These are phyloP conservation scores for Irpex sp. DNA, from an alignment of 1,284 basidiomycete species.

Conservation along the genomic window DNA sequence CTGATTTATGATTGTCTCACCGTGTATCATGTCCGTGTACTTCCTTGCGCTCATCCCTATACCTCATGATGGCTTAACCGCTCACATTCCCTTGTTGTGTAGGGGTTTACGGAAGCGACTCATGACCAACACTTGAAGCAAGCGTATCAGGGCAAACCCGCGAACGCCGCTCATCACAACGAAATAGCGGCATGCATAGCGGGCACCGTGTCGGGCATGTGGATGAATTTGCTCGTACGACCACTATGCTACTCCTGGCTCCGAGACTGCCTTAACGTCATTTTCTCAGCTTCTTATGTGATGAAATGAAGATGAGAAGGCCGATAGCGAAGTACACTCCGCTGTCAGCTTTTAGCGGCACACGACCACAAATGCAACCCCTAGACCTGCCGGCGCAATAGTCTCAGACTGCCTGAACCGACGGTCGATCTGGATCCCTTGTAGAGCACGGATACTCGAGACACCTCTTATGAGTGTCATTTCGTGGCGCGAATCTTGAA, in stretches of 20 bases:
- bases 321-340: not conserved
- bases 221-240: not conserved
- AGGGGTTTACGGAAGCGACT: not conserved
- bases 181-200: not conserved
- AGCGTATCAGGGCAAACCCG: not conserved
- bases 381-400: not conserved
- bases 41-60: not conserved
- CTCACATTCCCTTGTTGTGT: not conserved
- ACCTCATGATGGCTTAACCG: not conserved
- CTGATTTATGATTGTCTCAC: not conserved
- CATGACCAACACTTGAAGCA: no score
- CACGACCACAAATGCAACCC: not conserved
- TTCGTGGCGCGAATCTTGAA: not conserved
- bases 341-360: not conserved
- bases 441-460: not conserved
- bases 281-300: not conserved
- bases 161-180: not conserved
- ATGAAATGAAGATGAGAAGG: not conserved
- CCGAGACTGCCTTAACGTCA: not conserved
- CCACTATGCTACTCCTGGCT: not conserved
- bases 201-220: not conserved
- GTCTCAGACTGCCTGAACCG: not conserved
- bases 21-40: not conserved
- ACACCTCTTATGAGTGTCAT: not conserved
- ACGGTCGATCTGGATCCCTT: not conserved